Evolutionary conservation across 2,329 filamentous ascomycete species (phyloP).

Genomic region (Didymella keratinophila): DNA sequence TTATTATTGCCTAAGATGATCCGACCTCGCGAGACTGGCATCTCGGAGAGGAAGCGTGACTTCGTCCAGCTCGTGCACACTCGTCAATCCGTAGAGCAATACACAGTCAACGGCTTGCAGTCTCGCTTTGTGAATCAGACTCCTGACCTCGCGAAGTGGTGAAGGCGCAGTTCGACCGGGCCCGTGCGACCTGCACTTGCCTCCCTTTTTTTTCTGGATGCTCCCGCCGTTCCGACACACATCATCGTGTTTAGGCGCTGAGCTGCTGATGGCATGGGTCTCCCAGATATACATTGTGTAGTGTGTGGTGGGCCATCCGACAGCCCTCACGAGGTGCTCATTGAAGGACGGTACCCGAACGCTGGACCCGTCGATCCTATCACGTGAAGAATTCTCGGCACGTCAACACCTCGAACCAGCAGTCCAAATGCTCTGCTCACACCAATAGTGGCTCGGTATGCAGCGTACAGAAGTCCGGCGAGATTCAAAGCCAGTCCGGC

Average conservation of each 20-base stretch:
- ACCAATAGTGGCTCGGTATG: too few species aligned
- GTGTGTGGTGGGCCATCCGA: neutral
- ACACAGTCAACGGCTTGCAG: neutral
- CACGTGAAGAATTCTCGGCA: too few species aligned
- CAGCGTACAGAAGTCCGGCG: too few species aligned
- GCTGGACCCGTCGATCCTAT: neutral
- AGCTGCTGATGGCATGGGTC: neutral
- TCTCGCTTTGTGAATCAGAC: neutral
- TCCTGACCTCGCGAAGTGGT: too few species aligned
- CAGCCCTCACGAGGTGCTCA: neutral
- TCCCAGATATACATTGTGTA: neutral
- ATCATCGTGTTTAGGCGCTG: neutral
- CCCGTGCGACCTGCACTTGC: too few species aligned
- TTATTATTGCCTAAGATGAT: neutral
- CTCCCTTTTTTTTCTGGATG: too few species aligned
- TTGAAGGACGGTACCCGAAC: neutral
- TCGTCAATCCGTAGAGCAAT: too few species aligned
- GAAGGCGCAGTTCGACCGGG: too few species aligned
- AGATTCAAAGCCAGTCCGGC: conserved; percentile 69
- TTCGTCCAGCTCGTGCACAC: too few species aligned
- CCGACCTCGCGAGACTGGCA: neutral
- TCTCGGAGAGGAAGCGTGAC: too few species aligned
- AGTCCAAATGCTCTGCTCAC: too few species aligned
- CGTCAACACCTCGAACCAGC: too few species aligned
- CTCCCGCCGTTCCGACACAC: neutral